A percentile compares a stretch with the other conserved stretches of the same genome.
phyloP scores from a whole-genome alignment of 495 filamentous ascomycete genomes.

The Ramalina intermedia region DNA sequence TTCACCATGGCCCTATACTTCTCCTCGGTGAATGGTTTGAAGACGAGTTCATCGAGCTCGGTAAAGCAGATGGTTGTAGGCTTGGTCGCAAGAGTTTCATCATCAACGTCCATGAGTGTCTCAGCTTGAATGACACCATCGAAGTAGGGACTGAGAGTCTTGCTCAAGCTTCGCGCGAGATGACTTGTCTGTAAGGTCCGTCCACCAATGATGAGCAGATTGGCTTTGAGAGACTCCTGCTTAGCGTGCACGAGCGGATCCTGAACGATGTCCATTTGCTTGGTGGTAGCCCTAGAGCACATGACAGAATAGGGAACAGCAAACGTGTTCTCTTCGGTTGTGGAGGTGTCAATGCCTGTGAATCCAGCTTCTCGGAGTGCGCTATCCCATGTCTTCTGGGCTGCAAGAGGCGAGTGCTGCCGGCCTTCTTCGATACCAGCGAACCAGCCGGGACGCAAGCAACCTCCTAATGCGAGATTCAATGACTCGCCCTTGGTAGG shows the following conservation, averaged over 20 bases:
- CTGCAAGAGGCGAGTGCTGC: not conserved
- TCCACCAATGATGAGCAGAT: no score
- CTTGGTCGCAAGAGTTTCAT: constrained; percentile 2
- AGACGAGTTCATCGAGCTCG: constrained; percentile 30
- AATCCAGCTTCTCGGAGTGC: constrained; percentile 28
- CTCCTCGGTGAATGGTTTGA: constrained; percentile 23
- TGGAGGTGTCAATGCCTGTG: constrained; percentile 27
- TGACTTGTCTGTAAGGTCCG: no score
- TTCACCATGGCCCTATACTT: constrained; percentile 19
- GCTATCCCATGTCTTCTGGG: constrained; percentile 22
- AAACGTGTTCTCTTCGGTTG: not conserved
- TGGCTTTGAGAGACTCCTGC: no score
- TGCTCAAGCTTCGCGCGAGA: no score
- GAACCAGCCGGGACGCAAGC: constrained; percentile 36
- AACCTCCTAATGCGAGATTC: constrained; percentile 21
- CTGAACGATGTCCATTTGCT: no score
- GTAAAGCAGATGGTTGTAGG: constrained; percentile 23
- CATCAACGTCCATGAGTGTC: constrained; percentile 6
- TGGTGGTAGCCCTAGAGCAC: no score
- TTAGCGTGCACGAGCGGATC: no score
- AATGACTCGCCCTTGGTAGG: constrained; percentile 13
- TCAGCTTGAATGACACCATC: no score
- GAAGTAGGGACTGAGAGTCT: no score
- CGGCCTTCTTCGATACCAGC: constrained; percentile 28
- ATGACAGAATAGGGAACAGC: no score